Evolutionary conservation across 495 filamentous ascomycete species (phyloP).

Genomic region (Neurospora sp.): DNA sequence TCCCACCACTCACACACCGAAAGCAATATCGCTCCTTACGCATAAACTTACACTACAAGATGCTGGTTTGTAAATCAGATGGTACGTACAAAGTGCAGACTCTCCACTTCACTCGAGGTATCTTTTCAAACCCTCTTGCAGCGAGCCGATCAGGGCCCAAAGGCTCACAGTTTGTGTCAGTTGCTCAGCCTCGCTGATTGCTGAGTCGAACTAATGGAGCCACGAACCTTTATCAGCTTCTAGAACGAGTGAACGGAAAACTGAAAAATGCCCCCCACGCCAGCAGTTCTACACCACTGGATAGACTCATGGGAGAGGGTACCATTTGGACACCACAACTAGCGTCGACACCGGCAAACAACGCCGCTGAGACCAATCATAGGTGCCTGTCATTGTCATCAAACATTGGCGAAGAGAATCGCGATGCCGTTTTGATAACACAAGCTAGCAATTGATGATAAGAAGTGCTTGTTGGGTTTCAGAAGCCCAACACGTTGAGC

Average conservation of each 20-base stretch:
- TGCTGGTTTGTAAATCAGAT: neutral
- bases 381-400: neutral
- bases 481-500: neutral
- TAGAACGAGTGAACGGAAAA: neutral
- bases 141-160: neutral
- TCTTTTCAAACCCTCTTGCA: too few relatives aligned
- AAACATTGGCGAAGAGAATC: neutral
- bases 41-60: neutral
- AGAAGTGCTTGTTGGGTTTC: neutral
- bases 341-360: neutral
- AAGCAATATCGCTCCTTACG: neutral
- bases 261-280: neutral
- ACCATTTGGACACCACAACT: neutral
- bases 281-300: neutral
- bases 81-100: too few relatives aligned
- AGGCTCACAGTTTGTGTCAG: neutral
- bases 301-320: neutral
- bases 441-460: neutral
- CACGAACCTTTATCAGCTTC: neutral
- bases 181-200: neutral
- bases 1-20: neutral
- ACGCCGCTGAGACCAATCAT: neutral
- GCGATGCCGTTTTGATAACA: neutral
- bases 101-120: too few relatives aligned
- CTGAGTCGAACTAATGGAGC: neutral